phyloP scores from a whole-genome alignment of 2,329 filamentous ascomycete genomes.

The Verticillium dahliae region DNA sequence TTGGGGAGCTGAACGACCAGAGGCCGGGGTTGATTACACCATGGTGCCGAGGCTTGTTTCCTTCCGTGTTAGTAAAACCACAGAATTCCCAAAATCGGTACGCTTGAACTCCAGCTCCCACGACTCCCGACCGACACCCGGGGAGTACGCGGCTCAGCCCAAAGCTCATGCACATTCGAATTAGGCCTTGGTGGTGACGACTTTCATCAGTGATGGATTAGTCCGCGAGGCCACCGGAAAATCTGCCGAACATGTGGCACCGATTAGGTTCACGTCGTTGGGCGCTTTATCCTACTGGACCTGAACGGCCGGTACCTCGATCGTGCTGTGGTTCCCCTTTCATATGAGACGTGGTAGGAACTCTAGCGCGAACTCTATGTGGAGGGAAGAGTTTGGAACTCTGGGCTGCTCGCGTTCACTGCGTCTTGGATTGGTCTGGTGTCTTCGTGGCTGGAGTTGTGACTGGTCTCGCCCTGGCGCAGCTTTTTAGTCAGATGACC shows the following conservation, averaged over 20 bases:
- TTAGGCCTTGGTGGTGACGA: not conserved
- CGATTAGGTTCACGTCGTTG: not conserved
- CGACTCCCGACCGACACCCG: not conserved
- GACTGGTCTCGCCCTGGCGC: not conserved
- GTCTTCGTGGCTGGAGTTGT: not conserved
- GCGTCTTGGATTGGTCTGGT: not conserved
- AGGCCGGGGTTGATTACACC: slow-evolving; percentile 2
- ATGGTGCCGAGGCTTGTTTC: not conserved
- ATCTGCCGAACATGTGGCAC: not conserved
- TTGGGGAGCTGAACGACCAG: slow-evolving; percentile 1
- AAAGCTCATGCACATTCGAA: not conserved
- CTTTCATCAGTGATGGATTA: not conserved
- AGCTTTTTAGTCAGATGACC: not conserved
- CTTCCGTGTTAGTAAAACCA: not conserved
- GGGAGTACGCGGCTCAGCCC: not conserved
- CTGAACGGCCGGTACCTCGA: not conserved
- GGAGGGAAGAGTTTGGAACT: not conserved
- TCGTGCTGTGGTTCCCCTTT: not conserved
- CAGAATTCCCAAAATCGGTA: not conserved
- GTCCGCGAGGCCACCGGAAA: not conserved
- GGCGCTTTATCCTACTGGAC: not conserved
- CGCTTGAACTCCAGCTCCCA: not conserved
- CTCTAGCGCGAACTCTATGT: not conserved
- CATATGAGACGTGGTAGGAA: not conserved
- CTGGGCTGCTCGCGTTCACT: not conserved